phyloP scores from a whole-genome alignment of 495 filamentous ascomycete genomes.

The Aspergillus heteromorphus region DNA sequence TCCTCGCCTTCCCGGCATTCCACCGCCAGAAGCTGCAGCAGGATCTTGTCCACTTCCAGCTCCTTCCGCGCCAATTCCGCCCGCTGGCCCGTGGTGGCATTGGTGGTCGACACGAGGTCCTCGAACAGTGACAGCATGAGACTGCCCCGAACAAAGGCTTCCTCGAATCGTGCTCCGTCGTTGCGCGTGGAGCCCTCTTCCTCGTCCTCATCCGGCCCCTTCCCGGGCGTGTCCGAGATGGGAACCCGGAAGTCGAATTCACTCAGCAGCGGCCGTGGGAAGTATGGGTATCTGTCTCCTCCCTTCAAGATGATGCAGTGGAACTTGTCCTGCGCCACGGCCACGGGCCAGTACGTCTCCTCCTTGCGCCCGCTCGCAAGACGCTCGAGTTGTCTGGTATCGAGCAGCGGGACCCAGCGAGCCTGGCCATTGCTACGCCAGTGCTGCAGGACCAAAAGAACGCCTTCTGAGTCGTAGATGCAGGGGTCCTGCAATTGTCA shows the following conservation, averaged over 20 bases:
- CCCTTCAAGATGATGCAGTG: conserved; percentile 99
- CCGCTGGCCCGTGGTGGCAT: conserved; percentile 58
- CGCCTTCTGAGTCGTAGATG: conserved; percentile 87
- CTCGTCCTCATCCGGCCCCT: conserved; percentile 33
- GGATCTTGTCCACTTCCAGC: conserved; percentile 75
- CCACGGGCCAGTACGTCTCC: conserved; percentile 92
- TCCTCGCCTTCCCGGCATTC: conserved; percentile 93
- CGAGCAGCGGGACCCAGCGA: conserved; percentile 84
- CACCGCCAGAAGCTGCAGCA: conserved; percentile 82
- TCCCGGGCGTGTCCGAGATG: conserved; percentile 49
- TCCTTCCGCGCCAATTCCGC: conserved; percentile 63
- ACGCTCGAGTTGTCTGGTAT: conserved; percentile 78
- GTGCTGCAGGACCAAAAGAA: conserved; percentile 79
- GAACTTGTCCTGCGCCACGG: conserved; percentile 85
- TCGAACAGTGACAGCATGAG: conserved; percentile 63
- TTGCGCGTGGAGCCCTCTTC: conserved; percentile 31
- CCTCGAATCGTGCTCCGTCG: conserved; percentile 55
- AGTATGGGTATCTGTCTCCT: conserved; percentile 87
- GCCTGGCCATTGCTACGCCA: conserved; percentile 84
- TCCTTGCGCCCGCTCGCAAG: conserved; percentile 76
- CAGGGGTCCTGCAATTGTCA: conserved; percentile 64
- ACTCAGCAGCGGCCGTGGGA: conserved; percentile 82
- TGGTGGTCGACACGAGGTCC: conserved; percentile 58
- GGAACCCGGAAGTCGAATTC: conserved; percentile 93
- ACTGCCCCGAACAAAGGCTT: conserved; percentile 70